Conservation (phyloP, 225 moss, liverwort and hornwort species). For the Marchantia polymorpha region DNA sequence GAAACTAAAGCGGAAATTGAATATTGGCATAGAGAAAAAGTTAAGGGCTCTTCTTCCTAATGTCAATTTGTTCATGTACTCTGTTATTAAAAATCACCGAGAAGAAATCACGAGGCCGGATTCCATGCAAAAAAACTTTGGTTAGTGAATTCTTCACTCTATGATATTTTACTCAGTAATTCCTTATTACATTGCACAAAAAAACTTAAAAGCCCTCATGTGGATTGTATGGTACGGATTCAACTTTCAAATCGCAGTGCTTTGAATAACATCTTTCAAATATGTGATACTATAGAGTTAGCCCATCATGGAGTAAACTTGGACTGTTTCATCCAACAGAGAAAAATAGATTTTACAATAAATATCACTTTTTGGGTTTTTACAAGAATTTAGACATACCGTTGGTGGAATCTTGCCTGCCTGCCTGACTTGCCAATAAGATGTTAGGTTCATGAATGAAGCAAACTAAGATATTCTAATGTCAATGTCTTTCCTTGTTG, state of each 20-base stretch:
- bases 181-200: neutral
- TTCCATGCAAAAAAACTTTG: neutral
- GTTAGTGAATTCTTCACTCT: neutral
- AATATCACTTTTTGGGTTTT: too few relatives aligned
- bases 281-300: too few relatives aligned
- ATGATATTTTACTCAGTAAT: neutral
- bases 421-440: neutral
- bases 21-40: slow-evolving; percentile 37
- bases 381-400: too few relatives aligned
- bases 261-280: too few relatives aligned
- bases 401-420: neutral
- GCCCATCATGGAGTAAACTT: too few relatives aligned
- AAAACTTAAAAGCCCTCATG: too few relatives aligned
- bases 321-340: too few relatives aligned
- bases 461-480: neutral
- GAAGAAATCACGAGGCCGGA: slow-evolving; percentile 19
- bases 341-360: too few relatives aligned
- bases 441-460: neutral
- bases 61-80: slow-evolving; percentile 39
- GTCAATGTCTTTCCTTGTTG: neutral
- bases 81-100: slow-evolving; percentile 40
- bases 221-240: too few relatives aligned
- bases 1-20: slow-evolving; percentile 35
- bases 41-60: too few relatives aligned
- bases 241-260: too few relatives aligned